Percentiles rank a stretch among this genome's conserved stretches.
Evolutionary conservation across 352 stramenopile species (phyloP).

Genomic region (Pythium scleroteichum): DNA sequence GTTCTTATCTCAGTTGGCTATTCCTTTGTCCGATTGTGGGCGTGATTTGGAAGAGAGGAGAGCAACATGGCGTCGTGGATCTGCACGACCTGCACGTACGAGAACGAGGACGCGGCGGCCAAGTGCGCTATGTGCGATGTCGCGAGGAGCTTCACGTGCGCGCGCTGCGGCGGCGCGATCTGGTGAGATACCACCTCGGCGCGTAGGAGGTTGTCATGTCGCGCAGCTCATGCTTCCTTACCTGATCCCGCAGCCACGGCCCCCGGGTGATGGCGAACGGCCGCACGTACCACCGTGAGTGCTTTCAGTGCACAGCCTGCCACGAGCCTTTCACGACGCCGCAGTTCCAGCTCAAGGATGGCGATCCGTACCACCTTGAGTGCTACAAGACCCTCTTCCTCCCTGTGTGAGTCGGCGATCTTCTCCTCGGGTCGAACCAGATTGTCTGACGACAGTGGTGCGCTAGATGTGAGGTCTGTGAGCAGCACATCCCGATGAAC

Average conservation of each 20-base stretch:
- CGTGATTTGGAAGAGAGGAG: background rate
- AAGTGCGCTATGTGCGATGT: slow-evolving; percentile 45
- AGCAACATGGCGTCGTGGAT: slow-evolving; percentile 30
- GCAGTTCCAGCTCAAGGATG: slow-evolving; percentile 44
- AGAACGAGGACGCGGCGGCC: slow-evolving; percentile 39
- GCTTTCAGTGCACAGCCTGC: slow-evolving; percentile 48
- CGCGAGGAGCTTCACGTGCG: slow-evolving; percentile 43
- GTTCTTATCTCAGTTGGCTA: slow-evolving; percentile 3
- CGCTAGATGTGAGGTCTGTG: slow-evolving; percentile 63
- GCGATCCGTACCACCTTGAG: slow-evolving; percentile 63
- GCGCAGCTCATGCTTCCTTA: background rate
- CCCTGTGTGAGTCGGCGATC: slow-evolving; percentile 23
- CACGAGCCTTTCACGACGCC: slow-evolving; percentile 31
- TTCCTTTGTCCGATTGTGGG: background rate
- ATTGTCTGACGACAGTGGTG: background rate
- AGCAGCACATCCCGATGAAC: slow-evolving; percentile 53
- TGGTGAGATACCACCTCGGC: too few species aligned
- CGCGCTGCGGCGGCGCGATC: slow-evolving; percentile 30
- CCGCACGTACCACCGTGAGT: slow-evolving; percentile 35
- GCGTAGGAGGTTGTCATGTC: too few species aligned
- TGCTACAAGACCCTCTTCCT: slow-evolving; percentile 72
- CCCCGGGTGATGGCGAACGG: slow-evolving; percentile 31
- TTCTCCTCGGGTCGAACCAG: background rate
- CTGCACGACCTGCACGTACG: slow-evolving; percentile 46
- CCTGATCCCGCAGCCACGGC: slow-evolving; percentile 14